Evolutionary conservation across 1,284 basidiomycete species (phyloP).

Genomic region (Cutaneotrichosporon daszewskae): DNA sequence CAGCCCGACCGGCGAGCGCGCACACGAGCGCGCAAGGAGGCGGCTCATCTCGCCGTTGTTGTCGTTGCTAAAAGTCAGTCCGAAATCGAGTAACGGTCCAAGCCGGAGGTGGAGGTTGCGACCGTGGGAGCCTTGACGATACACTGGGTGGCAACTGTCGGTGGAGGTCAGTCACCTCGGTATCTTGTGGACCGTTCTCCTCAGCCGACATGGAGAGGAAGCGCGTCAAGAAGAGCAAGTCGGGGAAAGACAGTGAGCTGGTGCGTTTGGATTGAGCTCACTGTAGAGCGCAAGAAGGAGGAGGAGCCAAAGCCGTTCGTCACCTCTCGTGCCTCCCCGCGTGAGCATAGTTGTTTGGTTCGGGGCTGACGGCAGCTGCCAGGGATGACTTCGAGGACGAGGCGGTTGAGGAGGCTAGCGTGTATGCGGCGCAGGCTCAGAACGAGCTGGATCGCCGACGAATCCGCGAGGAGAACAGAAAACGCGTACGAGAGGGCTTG

Average conservation of each 20-base stretch:
- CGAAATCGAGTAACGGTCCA: too few species aligned
- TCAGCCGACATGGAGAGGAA: neutral
- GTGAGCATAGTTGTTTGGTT: constrained; percentile 4
- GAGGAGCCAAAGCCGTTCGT: constrained; percentile 1
- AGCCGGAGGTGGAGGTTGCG: constrained; percentile 4
- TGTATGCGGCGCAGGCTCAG: too few species aligned
- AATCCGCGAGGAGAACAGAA: neutral
- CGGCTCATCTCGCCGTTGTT: constrained; percentile 15
- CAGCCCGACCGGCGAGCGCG: too few species aligned
- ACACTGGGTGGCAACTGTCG: neutral
- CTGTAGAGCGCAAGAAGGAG: neutral
- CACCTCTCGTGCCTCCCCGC: constrained; percentile 6
- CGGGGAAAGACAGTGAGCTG: neutral
- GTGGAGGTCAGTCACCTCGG: neutral
- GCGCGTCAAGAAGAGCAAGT: neutral
- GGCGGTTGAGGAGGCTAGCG: neutral
- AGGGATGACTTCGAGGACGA: constrained; percentile 36
- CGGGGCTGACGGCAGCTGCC: constrained; percentile 5
- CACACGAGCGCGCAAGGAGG: too few species aligned
- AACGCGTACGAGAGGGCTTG: constrained; percentile 10
- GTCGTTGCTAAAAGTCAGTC: too few species aligned
- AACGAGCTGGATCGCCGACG: neutral
- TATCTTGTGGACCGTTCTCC: too few species aligned
- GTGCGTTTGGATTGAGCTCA: neutral
- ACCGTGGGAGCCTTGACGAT: constrained; percentile 5